These are phyloP conservation scores for Rubia yunnanensis DNA, from an alignment of 257 asterid genomes.

Conservation along the genomic window DNA sequence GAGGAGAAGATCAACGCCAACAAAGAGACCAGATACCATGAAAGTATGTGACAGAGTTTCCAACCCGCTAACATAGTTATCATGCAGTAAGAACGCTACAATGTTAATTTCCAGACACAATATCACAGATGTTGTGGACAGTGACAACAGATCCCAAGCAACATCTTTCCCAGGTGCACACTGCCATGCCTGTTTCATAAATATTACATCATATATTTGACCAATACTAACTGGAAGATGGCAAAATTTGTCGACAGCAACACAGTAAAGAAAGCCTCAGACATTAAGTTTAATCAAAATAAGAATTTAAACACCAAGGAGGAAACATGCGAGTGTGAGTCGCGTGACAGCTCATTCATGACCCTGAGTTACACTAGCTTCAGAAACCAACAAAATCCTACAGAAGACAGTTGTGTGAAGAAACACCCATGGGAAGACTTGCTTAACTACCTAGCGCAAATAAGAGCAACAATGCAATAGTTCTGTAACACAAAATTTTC, in stretches of 20 bases:
- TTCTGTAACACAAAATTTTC: neutral
- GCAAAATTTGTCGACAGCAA: neutral
- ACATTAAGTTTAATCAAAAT: neutral
- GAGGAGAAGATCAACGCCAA: constrained; percentile 60
- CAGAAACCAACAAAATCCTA: neutral
- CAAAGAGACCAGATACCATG: constrained; percentile 65
- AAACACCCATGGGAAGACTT: no score
- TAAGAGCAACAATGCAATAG: neutral
- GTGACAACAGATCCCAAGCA: constrained; percentile 73
- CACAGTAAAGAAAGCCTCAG: neutral
- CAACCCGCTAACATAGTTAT: constrained; percentile 70
- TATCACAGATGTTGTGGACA: constrained; percentile 63
- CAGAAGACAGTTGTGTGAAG: neutral
- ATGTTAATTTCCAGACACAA: constrained; percentile 68
- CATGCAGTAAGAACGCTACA: constrained; percentile 76
- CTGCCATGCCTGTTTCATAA: constrained; percentile 63
- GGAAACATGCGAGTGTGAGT: neutral
- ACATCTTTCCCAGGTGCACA: constrained; percentile 59
- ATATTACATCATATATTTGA: neutral
- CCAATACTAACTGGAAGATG: constrained; percentile 5
- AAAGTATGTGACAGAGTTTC: constrained; percentile 76
- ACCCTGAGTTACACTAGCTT: neutral
- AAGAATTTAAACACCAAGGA: no score
- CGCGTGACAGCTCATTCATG: neutral
- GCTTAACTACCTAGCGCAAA: no score